Conservation (phyloP, 352 stramenopile genomes). For the Globisporangium nodosum region DNA sequence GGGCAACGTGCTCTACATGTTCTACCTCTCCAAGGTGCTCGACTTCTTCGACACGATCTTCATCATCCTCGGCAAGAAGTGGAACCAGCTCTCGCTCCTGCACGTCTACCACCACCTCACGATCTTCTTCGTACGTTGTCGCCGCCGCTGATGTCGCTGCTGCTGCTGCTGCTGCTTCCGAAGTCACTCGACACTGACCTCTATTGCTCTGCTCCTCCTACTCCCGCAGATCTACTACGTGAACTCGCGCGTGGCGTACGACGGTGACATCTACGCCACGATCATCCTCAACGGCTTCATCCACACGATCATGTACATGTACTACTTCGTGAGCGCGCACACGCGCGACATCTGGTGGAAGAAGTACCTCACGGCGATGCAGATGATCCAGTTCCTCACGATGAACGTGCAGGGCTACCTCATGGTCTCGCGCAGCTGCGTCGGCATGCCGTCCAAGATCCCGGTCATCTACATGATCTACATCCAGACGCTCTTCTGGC, state of each 20-base stretch:
- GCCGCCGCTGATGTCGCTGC: background rate
- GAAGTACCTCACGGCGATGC: conserved; percentile 93
- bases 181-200: too few relatives aligned
- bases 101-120: conserved; percentile 98
- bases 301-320: conserved; percentile 99
- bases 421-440: conserved; percentile 83
- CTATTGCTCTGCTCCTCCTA: background rate
- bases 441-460: conserved; percentile 76
- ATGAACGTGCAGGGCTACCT: conserved; percentile 79
- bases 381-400: conserved; percentile 93
- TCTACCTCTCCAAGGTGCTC: conserved; percentile 97
- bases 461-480: conserved; percentile 92
- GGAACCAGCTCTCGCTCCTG: conserved; percentile 96
- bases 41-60: conserved; percentile 95
- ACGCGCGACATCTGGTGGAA: conserved; percentile 98
- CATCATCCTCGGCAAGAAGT: conserved; percentile 98
- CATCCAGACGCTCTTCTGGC: conserved; percentile 92
- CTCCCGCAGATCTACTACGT: conserved; percentile 90
- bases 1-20: conserved; percentile 96
- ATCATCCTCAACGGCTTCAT: conserved; percentile 97
- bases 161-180: background rate
- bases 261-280: conserved; percentile 96
- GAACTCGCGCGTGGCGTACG: conserved; percentile 92
- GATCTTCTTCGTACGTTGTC: conserved; percentile 86
- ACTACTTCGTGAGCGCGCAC: conserved; percentile 98